Percentiles rank a stretch among this genome's conserved stretches.
These are phyloP conservation scores for Aspergillus indologenus DNA, from an alignment of 495 filamentous ascomycete species.

Conservation along the genomic window DNA sequence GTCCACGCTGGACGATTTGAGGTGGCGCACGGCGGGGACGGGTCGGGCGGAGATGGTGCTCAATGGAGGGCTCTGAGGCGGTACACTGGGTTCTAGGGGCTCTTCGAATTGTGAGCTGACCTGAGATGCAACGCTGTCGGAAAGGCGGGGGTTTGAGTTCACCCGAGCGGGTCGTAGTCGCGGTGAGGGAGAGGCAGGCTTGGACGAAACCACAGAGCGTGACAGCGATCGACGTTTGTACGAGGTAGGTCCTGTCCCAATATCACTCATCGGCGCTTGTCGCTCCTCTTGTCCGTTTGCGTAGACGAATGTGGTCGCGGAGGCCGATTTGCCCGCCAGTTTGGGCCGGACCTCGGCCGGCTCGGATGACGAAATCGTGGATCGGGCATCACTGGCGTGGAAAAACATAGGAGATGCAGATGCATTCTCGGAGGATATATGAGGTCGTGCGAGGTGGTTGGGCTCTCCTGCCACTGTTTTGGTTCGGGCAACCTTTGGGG, in stretches of 20 bases:
- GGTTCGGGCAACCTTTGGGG: conserved; percentile 30
- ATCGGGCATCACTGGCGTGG: conserved; percentile 67
- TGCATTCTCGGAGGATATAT: conserved; percentile 31
- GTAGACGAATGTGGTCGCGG: conserved; percentile 55
- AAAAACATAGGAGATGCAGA: conserved; percentile 64
- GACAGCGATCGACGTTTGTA: conserved; percentile 36
- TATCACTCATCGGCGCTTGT: conserved; percentile 21
- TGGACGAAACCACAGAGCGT: conserved; percentile 30
- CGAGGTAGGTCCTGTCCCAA: conserved; percentile 12
- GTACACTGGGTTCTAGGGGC: conserved; percentile 18
- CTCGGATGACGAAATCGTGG: conserved; percentile 27
- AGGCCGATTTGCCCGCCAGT: conserved; percentile 27
- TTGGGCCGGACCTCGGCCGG: conserved; percentile 27
- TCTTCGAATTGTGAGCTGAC: conserved; percentile 24
- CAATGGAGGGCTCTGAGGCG: conserved; percentile 22
- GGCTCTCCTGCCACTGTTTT: conserved; percentile 37
- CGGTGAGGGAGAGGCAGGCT: conserved; percentile 38
- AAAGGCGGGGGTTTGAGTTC: conserved; percentile 25
- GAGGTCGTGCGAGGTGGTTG: conserved; percentile 28
- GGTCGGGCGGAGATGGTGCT: conserved; percentile 21
- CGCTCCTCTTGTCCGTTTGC: conserved; percentile 50
- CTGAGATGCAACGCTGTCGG: conserved; percentile 25
- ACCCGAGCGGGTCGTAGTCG: conserved; percentile 41
- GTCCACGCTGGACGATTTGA: conserved; percentile 42
- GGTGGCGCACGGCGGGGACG: conserved; percentile 25